These are phyloP conservation scores for Bimuria novae-zelandiae DNA, from an alignment of 2,329 filamentous ascomycete species.

Conservation along the genomic window DNA sequence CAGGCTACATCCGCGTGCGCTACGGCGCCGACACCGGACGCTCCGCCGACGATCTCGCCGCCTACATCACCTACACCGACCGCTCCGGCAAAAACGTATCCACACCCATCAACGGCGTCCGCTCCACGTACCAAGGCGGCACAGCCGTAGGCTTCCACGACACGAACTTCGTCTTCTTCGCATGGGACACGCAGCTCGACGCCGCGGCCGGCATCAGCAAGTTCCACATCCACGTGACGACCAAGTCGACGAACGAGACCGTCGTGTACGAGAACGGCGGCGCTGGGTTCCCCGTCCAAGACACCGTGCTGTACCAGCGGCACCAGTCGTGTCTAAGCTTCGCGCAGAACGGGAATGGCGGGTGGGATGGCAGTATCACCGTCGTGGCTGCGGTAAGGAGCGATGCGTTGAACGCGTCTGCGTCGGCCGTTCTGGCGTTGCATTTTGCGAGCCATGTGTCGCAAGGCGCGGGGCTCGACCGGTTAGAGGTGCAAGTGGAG, in stretches of 20 bases:
- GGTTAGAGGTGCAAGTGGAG: conserved; percentile 4
- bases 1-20: conserved; percentile 24
- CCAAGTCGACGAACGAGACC: neutral
- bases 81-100: neutral
- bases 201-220: neutral
- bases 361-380: conserved; percentile 1
- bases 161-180: conserved; percentile 6
- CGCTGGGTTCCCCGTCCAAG: conserved; percentile 2
- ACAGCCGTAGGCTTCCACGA: neutral
- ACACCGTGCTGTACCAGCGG: conserved; percentile 4
- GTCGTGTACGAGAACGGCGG: conserved; percentile 5
- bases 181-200: neutral
- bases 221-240: conserved; percentile 2
- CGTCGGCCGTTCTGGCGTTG: neutral
- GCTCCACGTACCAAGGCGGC: neutral
- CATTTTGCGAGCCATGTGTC: conserved; percentile 6
- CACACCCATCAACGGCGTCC: neutral
- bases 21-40: conserved; percentile 13
- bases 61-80: neutral
- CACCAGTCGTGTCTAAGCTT: conserved; percentile 4
- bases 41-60: conserved; percentile 2
- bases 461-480: neutral
- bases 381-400: conserved; percentile 2
- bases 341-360: neutral
- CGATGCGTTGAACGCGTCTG: neutral